Percentiles rank a stretch among this genome's conserved stretches.
These are phyloP conservation scores for Pseudognaphalium luteoalbum DNA, from an alignment of 129 eudicot genomes.

Conservation along the genomic window DNA sequence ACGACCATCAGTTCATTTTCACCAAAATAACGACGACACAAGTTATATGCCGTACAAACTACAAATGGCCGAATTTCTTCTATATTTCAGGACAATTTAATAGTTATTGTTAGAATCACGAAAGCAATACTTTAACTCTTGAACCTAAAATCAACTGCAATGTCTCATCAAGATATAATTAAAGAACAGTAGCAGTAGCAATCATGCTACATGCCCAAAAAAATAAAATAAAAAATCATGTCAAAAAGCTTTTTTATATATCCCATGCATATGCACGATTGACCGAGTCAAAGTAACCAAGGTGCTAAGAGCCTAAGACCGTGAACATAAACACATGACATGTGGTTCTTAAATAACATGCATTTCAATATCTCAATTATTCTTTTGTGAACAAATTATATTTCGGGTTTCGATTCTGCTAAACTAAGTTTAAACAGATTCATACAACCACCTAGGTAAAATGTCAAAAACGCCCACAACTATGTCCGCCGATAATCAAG, in stretches of 20 bases:
- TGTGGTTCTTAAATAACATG: conserved; percentile 2
- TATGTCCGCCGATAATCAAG: conserved; percentile 24
- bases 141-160: not conserved
- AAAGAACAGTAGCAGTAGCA: too few species aligned
- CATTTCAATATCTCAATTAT: not conserved
- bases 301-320: not conserved
- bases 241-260: too few species aligned
- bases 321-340: conserved; percentile 14
- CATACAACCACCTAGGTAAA: conserved; percentile 27
- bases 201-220: not conserved
- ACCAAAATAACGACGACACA: too few species aligned
- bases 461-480: conserved; percentile 36
- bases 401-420: not conserved
- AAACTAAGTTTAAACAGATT: conserved; percentile 11
- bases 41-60: too few species aligned
- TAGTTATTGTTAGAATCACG: too few species aligned
- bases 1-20: too few species aligned
- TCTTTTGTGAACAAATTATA: conserved; percentile 13
- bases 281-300: not conserved
- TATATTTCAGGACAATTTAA: too few species aligned
- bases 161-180: not conserved
- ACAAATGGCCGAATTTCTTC: too few species aligned
- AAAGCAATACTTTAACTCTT: not conserved
- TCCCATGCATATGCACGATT: not conserved
- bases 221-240: too few species aligned